Percentiles rank a stretch among this genome's conserved stretches.
Conservation (phyloP, 1,139 yeast genomes). For the Zygosaccharomyces sapae region DNA sequence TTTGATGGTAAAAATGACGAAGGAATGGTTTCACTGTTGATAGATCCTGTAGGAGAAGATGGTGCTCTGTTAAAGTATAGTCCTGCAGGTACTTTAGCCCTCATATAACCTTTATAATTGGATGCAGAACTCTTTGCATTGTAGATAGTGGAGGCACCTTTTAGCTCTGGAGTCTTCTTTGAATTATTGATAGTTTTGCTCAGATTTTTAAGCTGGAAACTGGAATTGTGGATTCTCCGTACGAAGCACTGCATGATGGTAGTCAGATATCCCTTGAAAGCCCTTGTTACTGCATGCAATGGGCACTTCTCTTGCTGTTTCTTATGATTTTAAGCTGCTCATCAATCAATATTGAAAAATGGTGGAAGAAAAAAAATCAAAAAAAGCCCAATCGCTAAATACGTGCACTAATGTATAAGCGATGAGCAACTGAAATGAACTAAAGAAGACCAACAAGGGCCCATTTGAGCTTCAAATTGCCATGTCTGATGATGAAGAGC, state of each 20-base stretch:
- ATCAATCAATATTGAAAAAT: neutral
- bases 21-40: constrained; percentile 36
- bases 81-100: constrained; percentile 32
- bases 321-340: neutral
- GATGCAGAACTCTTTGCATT: constrained; percentile 32
- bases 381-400: constrained; percentile 30
- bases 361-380: neutral
- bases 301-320: neutral
- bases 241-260: constrained; percentile 8
- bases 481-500: constrained; percentile 14
- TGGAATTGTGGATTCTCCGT: constrained; percentile 14
- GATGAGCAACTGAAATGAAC: constrained; percentile 4
- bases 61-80: constrained; percentile 32
- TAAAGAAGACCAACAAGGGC: neutral
- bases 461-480: neutral
- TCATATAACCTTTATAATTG: constrained; percentile 34
- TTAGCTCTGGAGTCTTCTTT: constrained; percentile 21
- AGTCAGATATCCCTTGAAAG: neutral
- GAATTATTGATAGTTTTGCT: constrained; percentile 19
- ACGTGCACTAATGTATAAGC: neutral
- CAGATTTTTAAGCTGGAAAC: constrained; percentile 14
- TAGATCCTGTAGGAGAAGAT: constrained; percentile 34
- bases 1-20: constrained; percentile 28
- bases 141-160: constrained; percentile 33
- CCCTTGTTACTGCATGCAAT: neutral